Conservation (phyloP, 352 stramenopile genomes). For the Phytophthora citrophthora region DNA sequence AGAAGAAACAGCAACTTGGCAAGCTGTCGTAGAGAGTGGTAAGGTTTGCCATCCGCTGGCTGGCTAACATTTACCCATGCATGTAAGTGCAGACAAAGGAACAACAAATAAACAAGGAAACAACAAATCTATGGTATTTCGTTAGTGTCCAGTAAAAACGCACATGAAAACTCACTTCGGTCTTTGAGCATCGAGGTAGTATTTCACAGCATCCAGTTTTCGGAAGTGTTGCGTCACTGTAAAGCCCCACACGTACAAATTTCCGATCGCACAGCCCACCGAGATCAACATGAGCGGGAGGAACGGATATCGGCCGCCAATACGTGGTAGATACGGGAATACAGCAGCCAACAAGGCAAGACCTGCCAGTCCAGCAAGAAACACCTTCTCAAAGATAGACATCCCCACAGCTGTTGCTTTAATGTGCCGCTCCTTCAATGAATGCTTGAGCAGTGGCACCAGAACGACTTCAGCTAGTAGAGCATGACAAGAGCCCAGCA, state of each 20-base stretch:
- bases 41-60: slow-evolving; percentile 7
- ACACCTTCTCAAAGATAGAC: slow-evolving; percentile 61
- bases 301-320: slow-evolving; percentile 67
- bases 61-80: slow-evolving; percentile 15
- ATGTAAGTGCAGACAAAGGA: slow-evolving; percentile 18
- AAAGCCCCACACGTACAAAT: slow-evolving; percentile 81
- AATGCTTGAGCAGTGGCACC: slow-evolving; percentile 72
- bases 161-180: slow-evolving; percentile 15
- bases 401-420: slow-evolving; percentile 67
- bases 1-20: slow-evolving; percentile 85
- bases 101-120: slow-evolving; percentile 17
- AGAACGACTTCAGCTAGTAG: slow-evolving; percentile 70
- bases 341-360: slow-evolving; percentile 44
- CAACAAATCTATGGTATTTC: slow-evolving; percentile 25
- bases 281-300: slow-evolving; percentile 85
- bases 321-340: slow-evolving; percentile 62
- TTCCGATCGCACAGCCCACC: slow-evolving; percentile 71
- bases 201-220: slow-evolving; percentile 75
- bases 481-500: slow-evolving; percentile 68
- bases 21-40: slow-evolving; percentile 60
- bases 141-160: slow-evolving; percentile 8
- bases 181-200: slow-evolving; percentile 56
- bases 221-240: slow-evolving; percentile 66
- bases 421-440: slow-evolving; percentile 73
- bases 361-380: slow-evolving; percentile 46